phyloP scores from a whole-genome alignment of 2,329 filamentous ascomycete genomes.

The Sordariomycetes sp. region DNA sequence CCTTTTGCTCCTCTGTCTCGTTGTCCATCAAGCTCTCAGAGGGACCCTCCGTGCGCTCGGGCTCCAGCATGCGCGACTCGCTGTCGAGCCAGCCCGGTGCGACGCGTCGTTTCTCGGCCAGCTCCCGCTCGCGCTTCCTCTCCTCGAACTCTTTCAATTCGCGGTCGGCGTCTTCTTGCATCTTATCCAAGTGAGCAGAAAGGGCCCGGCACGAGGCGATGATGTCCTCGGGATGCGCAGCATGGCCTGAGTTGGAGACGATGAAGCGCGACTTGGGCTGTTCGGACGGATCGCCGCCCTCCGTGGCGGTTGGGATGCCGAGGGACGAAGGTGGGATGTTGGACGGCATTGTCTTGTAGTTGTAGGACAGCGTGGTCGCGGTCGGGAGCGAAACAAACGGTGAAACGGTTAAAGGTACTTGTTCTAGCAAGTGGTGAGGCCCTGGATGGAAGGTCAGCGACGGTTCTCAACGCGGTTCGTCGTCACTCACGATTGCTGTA shows the following conservation, averaged over 20 bases:
- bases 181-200: constrained; percentile 62
- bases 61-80: constrained; percentile 59
- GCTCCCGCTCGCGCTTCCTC: constrained; percentile 51
- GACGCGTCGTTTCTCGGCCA: constrained; percentile 70
- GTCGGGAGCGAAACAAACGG: constrained; percentile 88
- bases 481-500: constrained; percentile 10
- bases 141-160: constrained; percentile 65
- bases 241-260: constrained; percentile 66
- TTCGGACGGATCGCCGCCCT: constrained; percentile 22
- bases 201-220: constrained; percentile 72
- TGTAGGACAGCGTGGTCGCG: constrained; percentile 87
- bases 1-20: constrained; percentile 15
- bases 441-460: constrained; percentile 32
- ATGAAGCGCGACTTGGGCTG: constrained; percentile 61
- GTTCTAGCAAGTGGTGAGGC: constrained; percentile 79
- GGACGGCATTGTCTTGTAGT: constrained; percentile 83
- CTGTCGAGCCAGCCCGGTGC: constrained; percentile 78
- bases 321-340: constrained; percentile 54
- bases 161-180: constrained; percentile 57
- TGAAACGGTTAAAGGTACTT: constrained; percentile 87
- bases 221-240: constrained; percentile 82
- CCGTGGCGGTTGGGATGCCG: constrained; percentile 24
- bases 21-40: constrained; percentile 4
- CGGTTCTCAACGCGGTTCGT: background rate
- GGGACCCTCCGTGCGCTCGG: constrained; percentile 36